Conservation (phyloP, 1,284 basidiomycete genomes). For the Kwoniella shivajii region DNA sequence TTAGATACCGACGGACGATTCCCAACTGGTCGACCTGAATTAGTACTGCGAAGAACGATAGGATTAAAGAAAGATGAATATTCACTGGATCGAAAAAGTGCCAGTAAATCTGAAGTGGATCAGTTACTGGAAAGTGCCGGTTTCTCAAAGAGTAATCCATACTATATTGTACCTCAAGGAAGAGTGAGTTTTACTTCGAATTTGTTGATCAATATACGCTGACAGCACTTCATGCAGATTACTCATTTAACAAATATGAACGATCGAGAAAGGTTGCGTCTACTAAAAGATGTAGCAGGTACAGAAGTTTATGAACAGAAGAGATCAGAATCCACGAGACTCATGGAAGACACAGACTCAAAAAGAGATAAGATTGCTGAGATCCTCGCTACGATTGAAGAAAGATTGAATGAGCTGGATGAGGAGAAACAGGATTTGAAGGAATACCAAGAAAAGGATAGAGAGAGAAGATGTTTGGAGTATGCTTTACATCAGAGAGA, state of each 20-base stretch:
- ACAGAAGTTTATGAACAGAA: constrained; percentile 98
- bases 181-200: constrained; percentile 61
- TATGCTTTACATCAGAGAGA: constrained; percentile 93
- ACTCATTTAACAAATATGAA: constrained; percentile 96
- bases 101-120: constrained; percentile 96
- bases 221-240: constrained; percentile 62
- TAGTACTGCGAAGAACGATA: constrained; percentile 87
- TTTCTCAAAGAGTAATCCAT: constrained; percentile 95
- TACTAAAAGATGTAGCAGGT: constrained; percentile 97
- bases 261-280: constrained; percentile 87
- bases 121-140: constrained; percentile 92
- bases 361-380: constrained; percentile 92
- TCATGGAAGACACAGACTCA: constrained; percentile 94
- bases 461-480: constrained; percentile 90
- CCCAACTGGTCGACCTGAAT: constrained; percentile 80
- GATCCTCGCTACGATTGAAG: constrained; percentile 86
- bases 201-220: neutral
- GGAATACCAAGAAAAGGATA: constrained; percentile 94
- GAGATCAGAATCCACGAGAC: constrained; percentile 84
- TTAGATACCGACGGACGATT: constrained; percentile 74
- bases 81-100: constrained; percentile 86
- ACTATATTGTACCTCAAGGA: constrained; percentile 99
- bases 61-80: constrained; percentile 99
- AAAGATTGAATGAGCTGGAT: constrained; percentile 85
- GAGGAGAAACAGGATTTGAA: constrained; percentile 97